phyloP scores from a whole-genome alignment of 2,329 filamentous ascomycete genomes.

The Tolypocladium amazonense region DNA sequence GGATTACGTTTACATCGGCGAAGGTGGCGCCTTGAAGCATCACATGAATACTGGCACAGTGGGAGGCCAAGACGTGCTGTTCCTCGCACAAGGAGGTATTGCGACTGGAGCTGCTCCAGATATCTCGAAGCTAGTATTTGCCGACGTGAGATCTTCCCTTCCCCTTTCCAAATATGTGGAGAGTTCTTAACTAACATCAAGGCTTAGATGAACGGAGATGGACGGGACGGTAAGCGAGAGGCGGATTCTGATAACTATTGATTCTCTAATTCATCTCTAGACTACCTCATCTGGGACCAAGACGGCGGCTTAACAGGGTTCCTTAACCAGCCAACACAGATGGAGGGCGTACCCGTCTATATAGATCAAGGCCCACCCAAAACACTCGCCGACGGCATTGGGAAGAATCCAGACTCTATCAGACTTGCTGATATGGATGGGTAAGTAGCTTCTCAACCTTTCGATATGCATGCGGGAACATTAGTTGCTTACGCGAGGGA shows the following conservation, averaged over 20 bases:
- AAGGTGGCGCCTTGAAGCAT: slow-evolving; percentile 9
- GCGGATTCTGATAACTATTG: too few species aligned
- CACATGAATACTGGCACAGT: slow-evolving; percentile 9
- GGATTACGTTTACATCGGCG: slow-evolving; percentile 13
- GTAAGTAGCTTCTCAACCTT: not conserved
- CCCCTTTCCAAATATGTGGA: too few species aligned
- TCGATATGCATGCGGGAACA: too few species aligned
- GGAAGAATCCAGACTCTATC: not conserved
- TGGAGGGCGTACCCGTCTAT: not conserved
- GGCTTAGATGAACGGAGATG: not conserved
- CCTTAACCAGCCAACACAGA: not conserved
- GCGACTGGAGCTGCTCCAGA: slow-evolving; percentile 5
- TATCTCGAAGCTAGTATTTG: slow-evolving; percentile 6
- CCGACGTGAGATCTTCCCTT: not conserved
- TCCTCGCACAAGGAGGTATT: slow-evolving; percentile 5
- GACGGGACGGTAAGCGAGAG: not conserved
- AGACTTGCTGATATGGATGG: not conserved
- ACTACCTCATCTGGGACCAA: not conserved
- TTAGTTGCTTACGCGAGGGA: not conserved
- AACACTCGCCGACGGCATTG: not conserved
- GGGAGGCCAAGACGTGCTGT: slow-evolving; percentile 7
- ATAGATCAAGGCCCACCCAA: not conserved
- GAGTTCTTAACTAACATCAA: not conserved
- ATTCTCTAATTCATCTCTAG: not conserved
- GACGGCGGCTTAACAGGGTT: not conserved